Conservation (phyloP, 495 filamentous ascomycete species). For the Penicillium verhagenii region DNA sequence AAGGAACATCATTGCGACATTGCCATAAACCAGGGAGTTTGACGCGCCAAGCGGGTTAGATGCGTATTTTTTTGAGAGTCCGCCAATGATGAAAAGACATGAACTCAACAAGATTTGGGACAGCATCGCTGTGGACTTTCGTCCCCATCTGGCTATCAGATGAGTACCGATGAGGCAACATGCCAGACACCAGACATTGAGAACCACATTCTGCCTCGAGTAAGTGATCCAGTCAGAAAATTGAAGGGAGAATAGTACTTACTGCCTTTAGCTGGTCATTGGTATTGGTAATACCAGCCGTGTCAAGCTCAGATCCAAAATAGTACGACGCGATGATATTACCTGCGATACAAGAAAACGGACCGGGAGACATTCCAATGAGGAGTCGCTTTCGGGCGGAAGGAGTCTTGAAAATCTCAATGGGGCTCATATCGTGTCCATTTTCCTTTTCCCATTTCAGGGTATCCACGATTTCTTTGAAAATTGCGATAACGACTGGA, state of each 20-base stretch:
- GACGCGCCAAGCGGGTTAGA: conserved; percentile 35
- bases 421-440: conserved; percentile 37
- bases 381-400: conserved; percentile 42
- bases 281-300: conserved; percentile 44
- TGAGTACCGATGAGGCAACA: conserved; percentile 38
- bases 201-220: conserved; percentile 35
- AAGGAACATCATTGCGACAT: conserved; percentile 35
- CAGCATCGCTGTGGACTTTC: conserved; percentile 42
- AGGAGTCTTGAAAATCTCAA: conserved; percentile 41
- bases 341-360: conserved; percentile 50
- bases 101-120: conserved; percentile 34
- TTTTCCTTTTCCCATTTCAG: conserved; percentile 48
- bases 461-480: conserved; percentile 30
- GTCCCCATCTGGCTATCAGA: conserved; percentile 39
- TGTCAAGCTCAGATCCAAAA: conserved; percentile 42
- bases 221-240: neutral
- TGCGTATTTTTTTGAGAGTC: conserved; percentile 48
- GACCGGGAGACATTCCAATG: conserved; percentile 39
- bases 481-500: conserved; percentile 38
- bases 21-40: conserved; percentile 38
- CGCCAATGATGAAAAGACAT: conserved; percentile 52
- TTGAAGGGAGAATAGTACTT: conserved; percentile 9
- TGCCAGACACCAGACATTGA: conserved; percentile 43
- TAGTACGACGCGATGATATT: conserved; percentile 54
- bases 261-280: conserved; percentile 45